Evolutionary conservation across 2,329 filamentous ascomycete genomes (phyloP), one percentile per base, ranked within the genome.

Genomic region (Plectosphaerella sp.): DNA sequence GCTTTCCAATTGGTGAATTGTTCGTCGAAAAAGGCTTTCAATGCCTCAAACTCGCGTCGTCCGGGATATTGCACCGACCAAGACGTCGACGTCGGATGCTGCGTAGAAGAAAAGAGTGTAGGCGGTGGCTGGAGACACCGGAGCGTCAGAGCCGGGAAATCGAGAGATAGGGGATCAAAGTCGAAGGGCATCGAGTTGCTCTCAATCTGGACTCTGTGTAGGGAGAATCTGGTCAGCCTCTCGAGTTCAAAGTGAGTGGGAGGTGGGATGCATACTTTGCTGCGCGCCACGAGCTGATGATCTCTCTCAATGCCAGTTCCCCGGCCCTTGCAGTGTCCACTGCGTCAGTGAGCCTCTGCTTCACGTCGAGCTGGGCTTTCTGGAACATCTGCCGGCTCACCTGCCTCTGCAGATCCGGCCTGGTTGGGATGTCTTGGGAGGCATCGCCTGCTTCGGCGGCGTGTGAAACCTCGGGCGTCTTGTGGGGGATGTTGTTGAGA

Each of bases 71-170:
- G 75, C 33, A 96, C 81, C 1, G 91, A 91, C 84, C 93, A 96
- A 1, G 90, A 94, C 3, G 86, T 83, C 18, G 83, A 77, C 0
- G 87, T 90, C 2, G 91, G 77, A 62, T 95, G 87, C 28, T 91
- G 90, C 7, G 87, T 89, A 1, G 86, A 82, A 10, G 89, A 88
- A 71, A 92, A 93, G 7, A 97, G 76, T 1, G 90, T 94, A 4
- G 89, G 86, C 3, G 92, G 91, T 10, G 89, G 79, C 36, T 88
- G 83, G 1, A 97, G 82, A 58, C 93, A 87, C 57, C 88, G 89
- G 11, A 97, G 80, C 36, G 87, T 91, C 41, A 97, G 79, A 7
- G 88, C 86, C 7, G 92, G 91, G 62, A 96, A 97, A 54, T 91
- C 91, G 65, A 96, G 83, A 5, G 88, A 79, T 55, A 92, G 82